These are phyloP conservation scores for Backusella luteola DNA, from an alignment of 192 early-diverging fungal species.

Conservation along the genomic window DNA sequence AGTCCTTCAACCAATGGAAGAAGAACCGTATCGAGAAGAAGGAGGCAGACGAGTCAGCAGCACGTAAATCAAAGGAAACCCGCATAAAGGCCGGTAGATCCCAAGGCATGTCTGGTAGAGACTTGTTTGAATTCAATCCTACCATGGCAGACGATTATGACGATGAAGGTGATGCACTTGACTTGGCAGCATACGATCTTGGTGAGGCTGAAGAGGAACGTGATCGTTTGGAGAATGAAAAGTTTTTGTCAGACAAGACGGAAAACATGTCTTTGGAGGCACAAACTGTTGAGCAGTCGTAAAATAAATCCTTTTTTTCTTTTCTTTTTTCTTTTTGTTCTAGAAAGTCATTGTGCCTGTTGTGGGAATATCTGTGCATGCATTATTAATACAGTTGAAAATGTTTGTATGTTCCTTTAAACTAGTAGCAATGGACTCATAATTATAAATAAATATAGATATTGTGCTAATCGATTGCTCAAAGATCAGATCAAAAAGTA, in stretches of 20 bases:
- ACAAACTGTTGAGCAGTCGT: slow-evolving; percentile 4
- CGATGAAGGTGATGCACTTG: slow-evolving; percentile 83
- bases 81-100: slow-evolving; percentile 85
- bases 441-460: no score
- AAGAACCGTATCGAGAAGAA: slow-evolving; percentile 70
- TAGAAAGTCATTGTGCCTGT: neutral
- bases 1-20: slow-evolving; percentile 94
- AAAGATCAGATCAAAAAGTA: no score
- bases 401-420: no score
- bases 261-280: neutral
- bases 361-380: neutral
- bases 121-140: slow-evolving; percentile 98
- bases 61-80: slow-evolving; percentile 78
- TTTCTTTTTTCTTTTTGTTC: neutral
- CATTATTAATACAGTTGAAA: no score
- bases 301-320: neutral
- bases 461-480: no score
- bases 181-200: slow-evolving; percentile 69
- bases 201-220: slow-evolving; percentile 57
- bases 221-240: slow-evolving; percentile 26
- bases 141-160: slow-evolving; percentile 67
- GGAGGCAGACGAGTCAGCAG: slow-evolving; percentile 64
- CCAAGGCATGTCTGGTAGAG: slow-evolving; percentile 92
- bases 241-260: slow-evolving; percentile 1
- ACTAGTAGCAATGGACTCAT: no score